Base-by-base conservation (phyloP, 164 flowering plant genomes). In the Tetrastigma voinierianum region DNA sequence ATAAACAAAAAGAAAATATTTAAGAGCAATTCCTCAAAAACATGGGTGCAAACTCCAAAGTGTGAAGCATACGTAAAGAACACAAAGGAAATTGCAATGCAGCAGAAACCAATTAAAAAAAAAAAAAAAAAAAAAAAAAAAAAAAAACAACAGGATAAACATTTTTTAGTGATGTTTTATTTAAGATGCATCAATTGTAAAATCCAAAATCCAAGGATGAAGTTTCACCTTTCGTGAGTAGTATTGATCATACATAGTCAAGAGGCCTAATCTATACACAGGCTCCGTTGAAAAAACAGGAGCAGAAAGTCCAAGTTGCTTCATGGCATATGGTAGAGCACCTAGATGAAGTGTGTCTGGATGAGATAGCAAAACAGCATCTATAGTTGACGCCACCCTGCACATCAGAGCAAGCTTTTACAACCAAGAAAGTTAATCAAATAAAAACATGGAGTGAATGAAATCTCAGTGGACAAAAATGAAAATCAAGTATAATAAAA, bases 221-320 rank as follows among this genome's bases (percentile, higher is more conserved):
- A 68, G 59, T 16, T 45, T 84, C 77, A 94, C 98, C 96, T 90
- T 87, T 10, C 88, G 81, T 0, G 97, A 83, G 65, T 87, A 78
- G 69, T 80, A 92, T 76, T 91, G 96, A 79, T 95, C 98, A 54
- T 95, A 95, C 96, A 95, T 85, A 12, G 96, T 89, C 58, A 95
- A 85, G 19, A 90, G 86, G 12, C 98, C 98, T 68, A 94, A 64
- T 82, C 97, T 82, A 67, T 76, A 82, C 8, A 91, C 97, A 9
- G 98, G 98, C 66, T 91, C 98, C 3, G 98, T 94, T 10, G 90
- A 73, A 82, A 75, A 94, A 73, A 94, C 88, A 1, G 93, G 93
- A 57, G 96, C 97, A 57, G 84, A 81, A 24, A 94, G 90, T 9
- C 96, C 96, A 62, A 90, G 56, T n/a, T 91, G 84, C 65, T 91